phyloP scores from a whole-genome alignment of 2,329 filamentous ascomycete genomes.

The Penicillium sp. region DNA sequence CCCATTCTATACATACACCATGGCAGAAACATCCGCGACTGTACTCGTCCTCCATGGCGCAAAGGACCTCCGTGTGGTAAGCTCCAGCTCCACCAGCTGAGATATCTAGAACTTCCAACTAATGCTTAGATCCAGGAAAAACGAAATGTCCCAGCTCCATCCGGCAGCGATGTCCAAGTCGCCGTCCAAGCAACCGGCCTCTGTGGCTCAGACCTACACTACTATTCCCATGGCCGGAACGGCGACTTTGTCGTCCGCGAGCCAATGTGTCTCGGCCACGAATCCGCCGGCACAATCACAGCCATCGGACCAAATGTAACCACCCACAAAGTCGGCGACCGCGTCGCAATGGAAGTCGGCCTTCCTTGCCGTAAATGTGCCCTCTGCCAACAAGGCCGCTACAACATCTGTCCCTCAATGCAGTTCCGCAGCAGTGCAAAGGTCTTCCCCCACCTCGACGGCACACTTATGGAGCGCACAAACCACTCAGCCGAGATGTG shows the following conservation, averaged over 20 bases:
- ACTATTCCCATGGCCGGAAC: conserved; percentile 84
- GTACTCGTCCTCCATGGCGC: conserved; percentile 60
- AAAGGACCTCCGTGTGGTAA: conserved; percentile 60
- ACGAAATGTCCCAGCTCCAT: conserved; percentile 49
- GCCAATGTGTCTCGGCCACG: conserved; percentile 77
- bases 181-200: conserved; percentile 66
- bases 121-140: conserved; percentile 51
- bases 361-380: conserved; percentile 70
- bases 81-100: conserved; percentile 11
- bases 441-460: conserved; percentile 61
- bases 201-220: conserved; percentile 74
- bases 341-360: conserved; percentile 90
- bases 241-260: conserved; percentile 79
- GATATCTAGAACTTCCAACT: neutral
- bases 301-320: conserved; percentile 65
- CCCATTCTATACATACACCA: conserved; percentile 12
- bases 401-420: conserved; percentile 63
- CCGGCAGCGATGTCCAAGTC: conserved; percentile 60
- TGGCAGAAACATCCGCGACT: conserved; percentile 30
- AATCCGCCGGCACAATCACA: conserved; percentile 76
- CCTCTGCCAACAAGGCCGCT: conserved; percentile 56
- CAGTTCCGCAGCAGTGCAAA: conserved; percentile 61
- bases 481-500: conserved; percentile 63
- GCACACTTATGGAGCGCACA: conserved; percentile 62
- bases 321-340: conserved; percentile 69